phyloP scores from a whole-genome alignment of 1,284 basidiomycete genomes.

The Erythrobasidium hasegawianum region DNA sequence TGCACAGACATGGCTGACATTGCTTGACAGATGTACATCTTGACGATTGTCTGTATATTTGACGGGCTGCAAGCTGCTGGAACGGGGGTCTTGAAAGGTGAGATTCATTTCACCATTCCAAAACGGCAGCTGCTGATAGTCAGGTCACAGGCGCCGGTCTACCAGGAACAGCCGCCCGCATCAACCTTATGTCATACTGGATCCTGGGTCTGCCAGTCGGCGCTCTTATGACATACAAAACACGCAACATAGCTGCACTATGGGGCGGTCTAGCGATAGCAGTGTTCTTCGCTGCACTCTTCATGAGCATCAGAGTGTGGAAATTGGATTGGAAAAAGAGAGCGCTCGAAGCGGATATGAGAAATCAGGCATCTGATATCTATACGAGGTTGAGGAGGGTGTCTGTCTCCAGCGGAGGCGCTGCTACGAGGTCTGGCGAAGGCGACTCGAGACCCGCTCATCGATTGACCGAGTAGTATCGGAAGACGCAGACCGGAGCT shows the following conservation, averaged over 20 bases:
- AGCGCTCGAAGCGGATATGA: neutral
- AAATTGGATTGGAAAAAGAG: neutral
- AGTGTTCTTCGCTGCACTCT: slow-evolving; percentile 8
- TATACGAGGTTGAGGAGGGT: slow-evolving; percentile 1
- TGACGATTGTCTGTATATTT: slow-evolving; percentile 14
- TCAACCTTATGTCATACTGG: slow-evolving; percentile 33
- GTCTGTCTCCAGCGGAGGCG: neutral
- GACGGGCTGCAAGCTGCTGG: slow-evolving; percentile 30
- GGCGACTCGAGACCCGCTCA: no score
- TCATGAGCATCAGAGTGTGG: slow-evolving; percentile 15
- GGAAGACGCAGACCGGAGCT: no score
- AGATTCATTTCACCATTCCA: neutral
- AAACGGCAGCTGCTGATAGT: neutral
- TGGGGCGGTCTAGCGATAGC: slow-evolving; percentile 24
- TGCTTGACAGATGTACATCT: slow-evolving; percentile 5
- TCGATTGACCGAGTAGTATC: no score
- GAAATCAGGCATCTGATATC: neutral
- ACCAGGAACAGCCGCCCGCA: slow-evolving; percentile 19
- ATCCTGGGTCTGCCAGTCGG: slow-evolving; percentile 28
- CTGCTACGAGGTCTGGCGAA: no score
- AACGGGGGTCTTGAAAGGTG: slow-evolving; percentile 24
- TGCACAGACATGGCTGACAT: neutral
- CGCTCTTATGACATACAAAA: slow-evolving; percentile 15
- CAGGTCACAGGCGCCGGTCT: slow-evolving; percentile 10
- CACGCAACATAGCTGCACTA: slow-evolving; percentile 19